Conservation (phyloP, 805 yeast species). For the Clavispora carvajalis region DNA sequence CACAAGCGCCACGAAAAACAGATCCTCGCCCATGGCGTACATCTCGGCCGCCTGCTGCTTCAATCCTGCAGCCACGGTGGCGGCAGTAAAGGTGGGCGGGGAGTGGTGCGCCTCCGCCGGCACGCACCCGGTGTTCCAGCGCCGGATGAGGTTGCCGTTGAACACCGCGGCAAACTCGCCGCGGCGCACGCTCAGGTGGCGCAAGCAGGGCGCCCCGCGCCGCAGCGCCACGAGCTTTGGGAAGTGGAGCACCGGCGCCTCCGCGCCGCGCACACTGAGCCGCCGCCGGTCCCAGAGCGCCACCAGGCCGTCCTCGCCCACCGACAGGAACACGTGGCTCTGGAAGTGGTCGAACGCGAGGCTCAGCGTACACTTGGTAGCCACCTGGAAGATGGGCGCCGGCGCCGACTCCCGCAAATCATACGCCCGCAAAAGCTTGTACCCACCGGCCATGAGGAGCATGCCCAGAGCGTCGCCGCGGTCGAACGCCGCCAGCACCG, state of each 20-base stretch:
- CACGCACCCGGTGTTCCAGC: slow-evolving; percentile 71
- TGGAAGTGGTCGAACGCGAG: slow-evolving; percentile 67
- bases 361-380: slow-evolving; percentile 67
- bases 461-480: slow-evolving; percentile 13
- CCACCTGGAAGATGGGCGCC: slow-evolving; percentile 63
- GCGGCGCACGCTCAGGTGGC: slow-evolving; percentile 58
- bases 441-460: slow-evolving; percentile 62
- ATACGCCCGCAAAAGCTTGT: slow-evolving; percentile 71
- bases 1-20: slow-evolving; percentile 70
- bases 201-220: slow-evolving; percentile 59
- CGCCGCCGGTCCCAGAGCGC: slow-evolving; percentile 79
- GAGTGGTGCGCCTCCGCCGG: slow-evolving; percentile 22
- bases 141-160: slow-evolving; percentile 68
- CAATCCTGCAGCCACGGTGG: slow-evolving; percentile 14
- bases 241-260: slow-evolving; percentile 56
- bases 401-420: slow-evolving; percentile 56
- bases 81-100: slow-evolving; percentile 10
- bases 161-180: slow-evolving; percentile 79
- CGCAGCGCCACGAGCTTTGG: slow-evolving; percentile 50
- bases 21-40: slow-evolving; percentile 43
- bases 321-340: slow-evolving; percentile 62
- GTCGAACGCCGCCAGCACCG: slow-evolving; percentile 61
- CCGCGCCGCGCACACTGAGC: slow-evolving; percentile 32
- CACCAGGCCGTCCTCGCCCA: slow-evolving; percentile 78
- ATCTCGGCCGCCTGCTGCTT: slow-evolving; percentile 34